A percentile compares a stretch with the other conserved stretches of the same genome.
Conservation (phyloP, 1,284 basidiomycete species). For the Rhodotorula sp. region DNA sequence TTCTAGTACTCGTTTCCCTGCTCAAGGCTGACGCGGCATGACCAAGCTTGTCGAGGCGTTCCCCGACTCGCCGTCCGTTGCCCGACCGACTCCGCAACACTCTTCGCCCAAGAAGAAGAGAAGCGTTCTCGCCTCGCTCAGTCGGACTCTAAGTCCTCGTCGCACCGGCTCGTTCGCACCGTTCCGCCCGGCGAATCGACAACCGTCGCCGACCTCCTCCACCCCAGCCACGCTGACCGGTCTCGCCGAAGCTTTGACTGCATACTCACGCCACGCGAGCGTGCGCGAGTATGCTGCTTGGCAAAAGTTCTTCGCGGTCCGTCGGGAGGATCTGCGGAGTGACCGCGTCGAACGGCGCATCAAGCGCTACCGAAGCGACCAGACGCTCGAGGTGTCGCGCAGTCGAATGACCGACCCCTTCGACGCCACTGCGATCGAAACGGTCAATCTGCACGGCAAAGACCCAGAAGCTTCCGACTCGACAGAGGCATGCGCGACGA, state of each 20-base stretch:
- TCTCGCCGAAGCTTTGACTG: conserved; percentile 76
- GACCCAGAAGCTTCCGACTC: conserved; percentile 6
- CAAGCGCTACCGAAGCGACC: conserved; percentile 76
- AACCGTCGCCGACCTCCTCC: background rate
- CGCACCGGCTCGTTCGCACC: conserved; percentile 16
- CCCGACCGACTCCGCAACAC: background rate
- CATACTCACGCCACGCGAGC: conserved; percentile 64
- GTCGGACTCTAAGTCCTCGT: conserved; percentile 35
- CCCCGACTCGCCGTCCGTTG: conserved; percentile 18
- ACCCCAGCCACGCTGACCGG: conserved; percentile 18
- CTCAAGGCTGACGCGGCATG: background rate
- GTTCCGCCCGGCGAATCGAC: background rate
- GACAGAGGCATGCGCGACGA: background rate
- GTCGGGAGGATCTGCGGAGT: conserved; percentile 81
- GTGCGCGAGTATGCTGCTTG: conserved; percentile 68
- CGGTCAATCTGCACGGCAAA: background rate
- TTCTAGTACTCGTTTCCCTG: no score
- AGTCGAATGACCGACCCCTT: background rate
- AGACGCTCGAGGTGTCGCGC: conserved; percentile 31
- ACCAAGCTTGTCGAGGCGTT: conserved; percentile 21
- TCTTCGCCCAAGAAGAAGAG: conserved; percentile 25
- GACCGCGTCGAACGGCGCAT: conserved; percentile 80
- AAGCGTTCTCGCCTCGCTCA: conserved; percentile 32
- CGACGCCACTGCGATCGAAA: conserved; percentile 1
- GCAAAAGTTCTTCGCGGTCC: conserved; percentile 80